These are phyloP conservation scores for Yamadazyma sp. DNA, from an alignment of 1,139 yeast genomes.

Conservation along the genomic window DNA sequence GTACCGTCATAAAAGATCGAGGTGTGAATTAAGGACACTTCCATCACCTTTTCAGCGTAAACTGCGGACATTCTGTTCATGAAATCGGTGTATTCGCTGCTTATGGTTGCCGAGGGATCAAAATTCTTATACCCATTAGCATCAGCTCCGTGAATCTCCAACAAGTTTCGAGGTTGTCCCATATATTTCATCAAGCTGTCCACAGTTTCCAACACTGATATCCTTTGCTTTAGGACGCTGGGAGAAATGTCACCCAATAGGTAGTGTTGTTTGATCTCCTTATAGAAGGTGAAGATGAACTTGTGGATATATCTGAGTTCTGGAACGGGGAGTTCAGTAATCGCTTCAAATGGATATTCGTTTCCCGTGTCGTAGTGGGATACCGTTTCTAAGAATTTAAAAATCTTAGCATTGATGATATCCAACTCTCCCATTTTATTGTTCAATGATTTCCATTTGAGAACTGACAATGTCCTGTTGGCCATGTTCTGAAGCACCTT, in stretches of 20 bases:
- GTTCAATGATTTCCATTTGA: conserved; percentile 60
- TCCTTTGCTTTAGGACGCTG: conserved; percentile 15
- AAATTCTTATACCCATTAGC: conserved; percentile 32
- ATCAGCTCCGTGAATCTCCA: conserved; percentile 44
- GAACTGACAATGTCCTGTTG: conserved; percentile 62
- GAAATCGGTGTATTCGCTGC: conserved; percentile 61
- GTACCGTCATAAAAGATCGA: conserved; percentile 71
- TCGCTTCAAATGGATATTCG: conserved; percentile 31
- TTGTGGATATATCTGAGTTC: conserved; percentile 63
- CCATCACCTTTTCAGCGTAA: conserved; percentile 47
- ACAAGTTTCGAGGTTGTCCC: conserved; percentile 42
- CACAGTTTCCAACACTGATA: conserved; percentile 24
- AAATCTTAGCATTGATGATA: conserved; percentile 45
- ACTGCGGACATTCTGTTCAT: conserved; percentile 67
- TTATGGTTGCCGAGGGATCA: conserved; percentile 40
- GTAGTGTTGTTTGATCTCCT: conserved; percentile 47
- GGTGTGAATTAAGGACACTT: conserved; percentile 53
- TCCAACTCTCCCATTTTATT: conserved; percentile 42
- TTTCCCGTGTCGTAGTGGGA: conserved; percentile 14
- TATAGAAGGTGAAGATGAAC: conserved; percentile 62
- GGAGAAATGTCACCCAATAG: conserved; percentile 18
- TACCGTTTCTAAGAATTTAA: conserved; percentile 40
- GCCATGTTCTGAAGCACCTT: conserved; percentile 87
- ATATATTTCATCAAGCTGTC: conserved; percentile 31
- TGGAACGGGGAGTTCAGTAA: conserved; percentile 31